Evolutionary conservation across 1,284 basidiomycete genomes (phyloP).

Genomic region (Vanrija humicola): DNA sequence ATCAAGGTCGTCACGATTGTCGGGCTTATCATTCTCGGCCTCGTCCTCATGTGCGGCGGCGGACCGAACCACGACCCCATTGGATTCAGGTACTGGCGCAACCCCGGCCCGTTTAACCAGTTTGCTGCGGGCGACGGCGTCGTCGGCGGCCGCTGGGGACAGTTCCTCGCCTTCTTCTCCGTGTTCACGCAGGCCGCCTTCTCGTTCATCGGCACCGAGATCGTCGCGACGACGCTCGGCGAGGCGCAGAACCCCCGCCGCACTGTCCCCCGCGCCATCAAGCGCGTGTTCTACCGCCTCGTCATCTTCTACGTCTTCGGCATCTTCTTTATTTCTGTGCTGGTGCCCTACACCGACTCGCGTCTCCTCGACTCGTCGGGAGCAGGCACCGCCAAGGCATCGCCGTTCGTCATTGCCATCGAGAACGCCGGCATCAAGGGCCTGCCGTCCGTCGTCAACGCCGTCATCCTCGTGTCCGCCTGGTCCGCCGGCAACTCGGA

Average conservation of each 20-base stretch:
- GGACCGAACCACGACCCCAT: constrained; percentile 54
- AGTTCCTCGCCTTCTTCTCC: constrained; percentile 65
- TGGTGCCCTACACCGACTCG: constrained; percentile 68
- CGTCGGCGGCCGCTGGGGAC: constrained; percentile 49
- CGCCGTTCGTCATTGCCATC: constrained; percentile 76
- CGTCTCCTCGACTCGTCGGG: constrained; percentile 56
- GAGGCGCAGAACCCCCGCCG: constrained; percentile 62
- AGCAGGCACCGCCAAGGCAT: constrained; percentile 53
- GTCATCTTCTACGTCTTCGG: constrained; percentile 62
- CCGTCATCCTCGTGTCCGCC: constrained; percentile 64
- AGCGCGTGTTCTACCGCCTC: constrained; percentile 74
- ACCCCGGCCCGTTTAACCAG: constrained; percentile 53
- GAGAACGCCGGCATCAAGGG: constrained; percentile 67
- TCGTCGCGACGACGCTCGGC: constrained; percentile 66
- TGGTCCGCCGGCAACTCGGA: constrained; percentile 80
- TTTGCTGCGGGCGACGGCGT: constrained; percentile 13
- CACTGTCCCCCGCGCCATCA: constrained; percentile 74
- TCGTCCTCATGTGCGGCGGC: constrained; percentile 68
- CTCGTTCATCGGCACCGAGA: constrained; percentile 78
- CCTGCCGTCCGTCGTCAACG: constrained; percentile 53
- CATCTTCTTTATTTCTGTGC: constrained; percentile 59
- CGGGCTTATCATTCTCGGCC: constrained; percentile 57
- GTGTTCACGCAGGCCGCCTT: constrained; percentile 74
- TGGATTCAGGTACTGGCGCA: constrained; percentile 59
- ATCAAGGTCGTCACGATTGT: constrained; percentile 33